phyloP scores from a whole-genome alignment of 306 rosid genomes.

The Dalbergia cultrata region DNA sequence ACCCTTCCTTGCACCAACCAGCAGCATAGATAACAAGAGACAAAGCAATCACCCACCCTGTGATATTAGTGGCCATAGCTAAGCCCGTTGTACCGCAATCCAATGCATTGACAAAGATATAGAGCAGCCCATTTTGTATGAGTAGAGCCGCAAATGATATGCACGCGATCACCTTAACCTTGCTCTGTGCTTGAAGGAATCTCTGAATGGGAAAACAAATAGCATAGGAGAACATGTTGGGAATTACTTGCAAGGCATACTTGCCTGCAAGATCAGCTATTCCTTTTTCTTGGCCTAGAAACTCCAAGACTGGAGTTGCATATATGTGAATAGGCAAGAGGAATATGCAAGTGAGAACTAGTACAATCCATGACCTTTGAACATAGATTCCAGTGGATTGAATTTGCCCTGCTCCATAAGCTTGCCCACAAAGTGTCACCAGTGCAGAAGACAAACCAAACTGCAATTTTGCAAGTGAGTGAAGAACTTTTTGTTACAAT shows the following conservation, averaged over 20 bases:
- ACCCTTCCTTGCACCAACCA: conserved; percentile 79
- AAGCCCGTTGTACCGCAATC: conserved; percentile 66
- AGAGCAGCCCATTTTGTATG: conserved; percentile 56
- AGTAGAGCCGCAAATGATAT: conserved; percentile 55
- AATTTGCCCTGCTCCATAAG: conserved; percentile 77
- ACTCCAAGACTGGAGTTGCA: conserved; percentile 66
- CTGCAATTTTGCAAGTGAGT: conserved; percentile 35
- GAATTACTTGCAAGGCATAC: conserved; percentile 60
- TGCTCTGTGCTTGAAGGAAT: conserved; percentile 81
- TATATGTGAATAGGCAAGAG: conserved; percentile 63
- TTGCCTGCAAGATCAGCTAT: conserved; percentile 68
- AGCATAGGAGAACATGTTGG: conserved; percentile 69
- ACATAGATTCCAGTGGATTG: conserved; percentile 67
- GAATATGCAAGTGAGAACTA: conserved; percentile 48
- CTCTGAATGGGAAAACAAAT: conserved; percentile 60
- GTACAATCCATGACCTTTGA: conserved; percentile 77
- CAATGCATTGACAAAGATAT: conserved; percentile 59
- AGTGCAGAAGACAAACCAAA: conserved; percentile 78
- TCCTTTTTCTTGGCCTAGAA: conserved; percentile 71
- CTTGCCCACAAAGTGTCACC: conserved; percentile 85
- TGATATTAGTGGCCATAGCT: conserved; percentile 65
- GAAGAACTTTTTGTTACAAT: no score
- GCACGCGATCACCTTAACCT: conserved; percentile 64
- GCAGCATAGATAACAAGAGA: conserved; percentile 58
- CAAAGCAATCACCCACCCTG: conserved; percentile 56